These are phyloP conservation scores for Elsinoe necatrix DNA, from an alignment of 2,329 filamentous ascomycete species.

Conservation along the genomic window DNA sequence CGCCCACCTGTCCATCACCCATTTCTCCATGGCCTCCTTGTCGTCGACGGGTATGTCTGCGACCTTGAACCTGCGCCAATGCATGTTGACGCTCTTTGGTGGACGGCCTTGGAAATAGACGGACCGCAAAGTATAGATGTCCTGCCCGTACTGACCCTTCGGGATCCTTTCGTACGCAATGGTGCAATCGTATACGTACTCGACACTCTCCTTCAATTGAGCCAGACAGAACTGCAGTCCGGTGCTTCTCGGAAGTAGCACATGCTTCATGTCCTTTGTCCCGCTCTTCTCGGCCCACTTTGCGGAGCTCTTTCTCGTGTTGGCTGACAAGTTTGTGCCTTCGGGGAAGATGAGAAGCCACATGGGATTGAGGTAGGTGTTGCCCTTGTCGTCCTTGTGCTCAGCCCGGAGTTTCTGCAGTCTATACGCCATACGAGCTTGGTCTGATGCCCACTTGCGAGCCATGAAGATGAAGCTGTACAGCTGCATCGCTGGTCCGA, in stretches of 20 bases:
- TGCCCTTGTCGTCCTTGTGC: constrained; percentile 29
- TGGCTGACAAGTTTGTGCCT: constrained; percentile 72
- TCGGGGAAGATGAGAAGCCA: constrained; percentile 85
- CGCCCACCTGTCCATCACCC: constrained; percentile 76
- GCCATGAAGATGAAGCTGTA: constrained; percentile 89
- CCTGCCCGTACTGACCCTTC: constrained; percentile 72
- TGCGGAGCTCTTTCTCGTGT: constrained; percentile 60
- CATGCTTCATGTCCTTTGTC: constrained; percentile 60
- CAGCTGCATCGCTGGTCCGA: constrained; percentile 77
- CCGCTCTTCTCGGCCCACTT: constrained; percentile 68
- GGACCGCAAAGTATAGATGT: constrained; percentile 74
- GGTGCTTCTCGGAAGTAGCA: constrained; percentile 69
- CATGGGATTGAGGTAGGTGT: constrained; percentile 54
- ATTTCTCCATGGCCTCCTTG: constrained; percentile 64
- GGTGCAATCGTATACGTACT: constrained; percentile 87
- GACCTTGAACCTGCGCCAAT: constrained; percentile 82
- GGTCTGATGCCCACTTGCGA: constrained; percentile 78
- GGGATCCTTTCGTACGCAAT: constrained; percentile 90
- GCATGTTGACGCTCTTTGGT: constrained; percentile 90
- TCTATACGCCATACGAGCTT: constrained; percentile 63
- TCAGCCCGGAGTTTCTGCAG: constrained; percentile 59
- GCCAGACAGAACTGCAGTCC: constrained; percentile 72
- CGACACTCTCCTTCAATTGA: constrained; percentile 63
- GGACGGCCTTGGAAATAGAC: constrained; percentile 84
- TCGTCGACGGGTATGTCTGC: constrained; percentile 71